Base-by-base conservation (phyloP, 2,329 filamentous ascomycete species). In the Colletotrichum gigasporum region DNA sequence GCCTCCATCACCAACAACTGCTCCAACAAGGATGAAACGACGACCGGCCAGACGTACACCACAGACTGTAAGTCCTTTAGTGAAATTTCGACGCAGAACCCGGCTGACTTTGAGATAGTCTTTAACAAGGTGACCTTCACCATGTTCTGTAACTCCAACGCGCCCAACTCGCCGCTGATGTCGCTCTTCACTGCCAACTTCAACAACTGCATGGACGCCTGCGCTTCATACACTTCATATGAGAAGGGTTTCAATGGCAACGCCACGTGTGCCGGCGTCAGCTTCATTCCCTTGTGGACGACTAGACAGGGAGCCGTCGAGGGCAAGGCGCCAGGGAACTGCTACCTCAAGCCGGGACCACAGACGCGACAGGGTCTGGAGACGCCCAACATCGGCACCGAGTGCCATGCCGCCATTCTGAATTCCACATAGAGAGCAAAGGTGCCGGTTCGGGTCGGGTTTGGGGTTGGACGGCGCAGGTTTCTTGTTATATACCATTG, bases 121-220 rank as follows among this genome's bases (percentile, higher is more conserved):
- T 76, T 77, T 42, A 69, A 72, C 32, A 73, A 71, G 24, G 64
- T 71, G 10, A 76, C 70, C 3, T 83, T 77, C 69, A 79, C 72
- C 26, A 77, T 82, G 55, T 78, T 77, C 69, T 83, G 81, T 75
- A 80, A 82, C 65, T 73, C 69, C 26, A 78, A 84, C 65, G 73
- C 80, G 4, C 71, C 75, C 3, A 75, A 76, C 45, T 16, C 63
- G 1, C 76, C 79, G 1, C 60, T 83, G 3, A 71, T 76, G 57
- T 77, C 77, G 0, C 70, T 84, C 7, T 83, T 83, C 68, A 75
- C 78, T 5, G 72, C 75, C 51, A 74, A 77, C 67, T 81, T 83
- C 47, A 71, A 76, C 69, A 75, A 76, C 26, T 84, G 82, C 71
- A 82, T 84, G 69, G 81, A 83, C 66, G 80, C 81, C 9, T 84